Base-by-base conservation (phyloP, 352 stramenopile species). In the Phytophthora foliorum region DNA sequence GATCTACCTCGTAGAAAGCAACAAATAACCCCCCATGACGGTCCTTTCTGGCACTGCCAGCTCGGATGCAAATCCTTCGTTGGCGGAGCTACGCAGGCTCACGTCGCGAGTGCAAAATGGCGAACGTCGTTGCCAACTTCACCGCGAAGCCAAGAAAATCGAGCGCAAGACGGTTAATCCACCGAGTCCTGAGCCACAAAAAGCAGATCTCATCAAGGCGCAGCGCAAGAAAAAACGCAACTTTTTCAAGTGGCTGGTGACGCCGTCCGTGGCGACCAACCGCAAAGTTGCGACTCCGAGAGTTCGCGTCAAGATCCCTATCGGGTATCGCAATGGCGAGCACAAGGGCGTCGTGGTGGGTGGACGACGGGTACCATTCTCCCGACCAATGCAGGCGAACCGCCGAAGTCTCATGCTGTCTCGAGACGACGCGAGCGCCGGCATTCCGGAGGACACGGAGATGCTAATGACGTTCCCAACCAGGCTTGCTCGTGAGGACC, bases 261-360 rank as follows among this genome's bases (percentile, higher is more conserved):
- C 64, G 38, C 50, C 41, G 3, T 42, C 44, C 14, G 57, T 73
- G 39, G 41, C 71, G 6, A 75, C 60, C 11, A 78, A 60, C 38
- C 70, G 65, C n/a, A 58, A 75, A 56, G 59, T 69, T 36, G 39
- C 45, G 4, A 59, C 32, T 8, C 38, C 55, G 4, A 72, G 51
- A 56, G 34, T 69, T 21, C 72, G 63, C 10, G 72, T 80, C 50
- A 75, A 80, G 42, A 76, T 80, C 44, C 72, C 72, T 6, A 67
- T 73, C 11, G 50, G 64, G 13, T 80, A 80, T 57, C 52, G 60
- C 19, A 63, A 67, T 34, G 64, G 64, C 19, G 53, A 75, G 24
- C 73, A 80, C 64, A 69, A 68, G 14, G 69, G 73, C 17, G 65
- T 75, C 7, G 24, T 77, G 8, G 73, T 80, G 9, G 57, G 69